Base-by-base conservation (phyloP, 73 alveolate species). In the Paramecium tetraurelia region DNA sequence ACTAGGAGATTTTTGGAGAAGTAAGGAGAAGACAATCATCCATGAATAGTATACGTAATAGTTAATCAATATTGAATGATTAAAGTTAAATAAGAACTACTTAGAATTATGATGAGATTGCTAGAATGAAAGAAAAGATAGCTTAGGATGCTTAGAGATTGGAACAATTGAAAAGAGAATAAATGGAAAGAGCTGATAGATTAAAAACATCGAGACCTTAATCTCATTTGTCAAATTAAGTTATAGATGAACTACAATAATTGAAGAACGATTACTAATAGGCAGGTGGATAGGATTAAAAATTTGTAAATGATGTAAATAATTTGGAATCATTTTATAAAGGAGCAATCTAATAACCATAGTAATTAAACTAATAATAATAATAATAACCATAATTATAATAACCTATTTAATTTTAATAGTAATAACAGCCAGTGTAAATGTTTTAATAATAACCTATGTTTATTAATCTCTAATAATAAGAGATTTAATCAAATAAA, bases 211-310 rank as follows among this genome's bases (percentile, higher is more conserved):
- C 76, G 0, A 87, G 86, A 87, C 89, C 85, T 40, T 87, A 80
- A 59, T n/a, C 86, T 63, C n/a, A 44, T 33, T 80, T 41, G 12
- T 63, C 93, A 35, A 35, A 69, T 43, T 35, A 69, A 43, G 70
- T 63, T 38, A 12, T 87, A 20, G 93, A 68, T 18, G 93, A 87
- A 50, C 24, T 87, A 68, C n/a, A 68, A 10, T 40, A 87, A 87
- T 43, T 69, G 12, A 87, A 80, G 29, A 87, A 35, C 8, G 93
- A 87, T 20, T 87, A 87, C 41, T n/a, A 12, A 69, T 35, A 87
- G 29, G 93, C 93, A n/a, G 93, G 93, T n/a, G 93, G 93, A 2
- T 27, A 87, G 24, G 93, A 87, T 59, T 89, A 89, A 21, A 38
- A 27, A n/a, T 63, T 87, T 69, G 1, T 68, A 38, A 43, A 87